Conservation (phyloP, 495 filamentous ascomycete genomes). For the Penicillium longicatenatum region DNA sequence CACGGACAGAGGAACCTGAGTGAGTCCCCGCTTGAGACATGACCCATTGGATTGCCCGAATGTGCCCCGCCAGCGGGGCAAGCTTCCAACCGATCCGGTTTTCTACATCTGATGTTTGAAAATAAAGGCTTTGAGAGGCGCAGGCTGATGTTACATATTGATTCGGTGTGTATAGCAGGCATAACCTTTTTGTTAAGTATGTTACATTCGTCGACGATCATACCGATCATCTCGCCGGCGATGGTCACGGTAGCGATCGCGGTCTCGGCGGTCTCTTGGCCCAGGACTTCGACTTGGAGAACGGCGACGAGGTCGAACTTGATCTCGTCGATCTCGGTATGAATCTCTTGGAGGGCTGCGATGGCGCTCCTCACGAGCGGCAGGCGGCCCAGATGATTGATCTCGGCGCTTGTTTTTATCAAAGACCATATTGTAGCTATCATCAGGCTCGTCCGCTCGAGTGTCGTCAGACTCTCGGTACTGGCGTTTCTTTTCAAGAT, state of each 20-base stretch:
- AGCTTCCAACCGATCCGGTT: neutral
- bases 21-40: conserved; percentile 16
- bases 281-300: conserved; percentile 57
- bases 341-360: conserved; percentile 29
- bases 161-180: conserved; percentile 2
- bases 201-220: conserved; percentile 23
- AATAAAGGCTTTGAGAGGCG: neutral
- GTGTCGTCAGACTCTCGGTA: conserved; percentile 71
- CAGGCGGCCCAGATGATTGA: conserved; percentile 4
- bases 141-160: neutral
- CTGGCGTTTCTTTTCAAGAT: conserved; percentile 86
- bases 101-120: neutral
- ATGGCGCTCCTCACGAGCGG: conserved; percentile 4
- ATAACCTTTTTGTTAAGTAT: conserved; percentile 1
- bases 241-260: conserved; percentile 23
- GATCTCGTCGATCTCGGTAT: conserved; percentile 34
- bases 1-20: conserved; percentile 11
- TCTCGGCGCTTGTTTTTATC: conserved; percentile 57
- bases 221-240: conserved; percentile 26
- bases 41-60: conserved; percentile 16
- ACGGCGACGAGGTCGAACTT: conserved; percentile 32
- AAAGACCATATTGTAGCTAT: conserved; percentile 79
- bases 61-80: conserved; percentile 7
- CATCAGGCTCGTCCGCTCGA: conserved; percentile 45
- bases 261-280: conserved; percentile 32